Conservation (phyloP, 2,329 filamentous ascomycete genomes). For the Aspergillus nomiae region DNA sequence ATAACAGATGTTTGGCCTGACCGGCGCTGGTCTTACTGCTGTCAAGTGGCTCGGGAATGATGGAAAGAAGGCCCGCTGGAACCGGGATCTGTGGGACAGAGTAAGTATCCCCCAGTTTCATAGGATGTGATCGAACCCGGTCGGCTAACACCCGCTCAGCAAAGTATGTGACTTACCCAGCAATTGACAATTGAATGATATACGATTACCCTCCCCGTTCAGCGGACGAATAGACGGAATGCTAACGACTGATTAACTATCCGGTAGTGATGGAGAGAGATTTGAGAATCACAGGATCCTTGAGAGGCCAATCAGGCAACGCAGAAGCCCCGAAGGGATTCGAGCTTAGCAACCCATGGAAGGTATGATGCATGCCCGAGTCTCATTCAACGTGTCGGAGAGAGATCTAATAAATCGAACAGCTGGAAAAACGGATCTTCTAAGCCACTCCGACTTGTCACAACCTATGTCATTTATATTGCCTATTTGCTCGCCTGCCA, state of each 20-base stretch:
- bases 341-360: slow-evolving; percentile 69
- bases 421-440: slow-evolving; percentile 45
- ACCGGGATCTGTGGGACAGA: slow-evolving; percentile 65
- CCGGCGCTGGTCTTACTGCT: slow-evolving; percentile 59
- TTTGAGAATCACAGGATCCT: slow-evolving; percentile 61
- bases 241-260: slow-evolving; percentile 25
- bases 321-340: slow-evolving; percentile 62
- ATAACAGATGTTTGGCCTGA: slow-evolving; percentile 62
- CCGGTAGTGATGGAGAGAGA: slow-evolving; percentile 67
- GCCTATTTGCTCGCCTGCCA: slow-evolving; percentile 21
- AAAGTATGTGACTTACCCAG: slow-evolving; percentile 50
- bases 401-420: slow-evolving; percentile 22
- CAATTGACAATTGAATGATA: slow-evolving; percentile 12
- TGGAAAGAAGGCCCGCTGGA: slow-evolving; percentile 62
- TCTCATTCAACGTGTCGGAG: not conserved
- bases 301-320: slow-evolving; percentile 64
- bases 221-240: slow-evolving; percentile 6
- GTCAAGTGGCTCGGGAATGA: slow-evolving; percentile 64
- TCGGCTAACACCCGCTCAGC: slow-evolving; percentile 50
- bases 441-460: slow-evolving; percentile 30
- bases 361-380: slow-evolving; percentile 46
- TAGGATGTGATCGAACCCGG: slow-evolving; percentile 17
- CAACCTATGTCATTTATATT: slow-evolving; percentile 24
- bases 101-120: slow-evolving; percentile 45
- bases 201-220: not conserved